Percentiles rank a stretch among this genome's conserved stretches.
These are phyloP conservation scores for Ascoidea rubescens DNA, from an alignment of 805 yeast genomes.

Conservation along the genomic window DNA sequence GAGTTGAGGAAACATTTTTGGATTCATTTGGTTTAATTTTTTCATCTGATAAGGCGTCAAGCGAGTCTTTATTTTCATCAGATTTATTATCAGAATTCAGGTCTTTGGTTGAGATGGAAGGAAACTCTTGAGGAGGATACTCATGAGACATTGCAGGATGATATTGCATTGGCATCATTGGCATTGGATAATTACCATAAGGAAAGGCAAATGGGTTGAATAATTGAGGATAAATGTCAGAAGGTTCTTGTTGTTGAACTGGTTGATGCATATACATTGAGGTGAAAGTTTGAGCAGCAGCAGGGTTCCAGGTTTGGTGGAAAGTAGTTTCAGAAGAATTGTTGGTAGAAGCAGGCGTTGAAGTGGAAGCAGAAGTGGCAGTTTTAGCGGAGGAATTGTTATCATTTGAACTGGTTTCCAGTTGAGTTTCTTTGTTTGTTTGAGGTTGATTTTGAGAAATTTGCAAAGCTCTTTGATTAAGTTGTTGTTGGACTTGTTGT, in stretches of 20 bases:
- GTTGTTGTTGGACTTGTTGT: not conserved
- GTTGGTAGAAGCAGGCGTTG: not conserved
- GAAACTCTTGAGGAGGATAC: not conserved
- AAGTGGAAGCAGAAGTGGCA: not conserved
- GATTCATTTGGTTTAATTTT: conserved; percentile 7
- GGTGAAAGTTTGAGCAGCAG: conserved; percentile 44
- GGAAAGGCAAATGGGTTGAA: conserved; percentile 21
- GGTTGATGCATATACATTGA: conserved; percentile 22
- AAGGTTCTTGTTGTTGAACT: conserved; percentile 11
- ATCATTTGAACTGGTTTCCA: not conserved
- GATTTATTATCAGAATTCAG: not conserved
- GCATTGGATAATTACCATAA: conserved; percentile 20
- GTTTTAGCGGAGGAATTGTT: not conserved
- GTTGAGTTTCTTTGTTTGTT: conserved; percentile 2
- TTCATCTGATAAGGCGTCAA: conserved; percentile 1
- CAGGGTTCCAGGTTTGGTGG: conserved; percentile 50
- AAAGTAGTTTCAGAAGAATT: not conserved
- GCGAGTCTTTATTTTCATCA: not conserved
- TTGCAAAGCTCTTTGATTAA: not conserved
- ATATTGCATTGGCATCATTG: conserved; percentile 19
- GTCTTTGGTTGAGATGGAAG: too few species aligned
- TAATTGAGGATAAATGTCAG: conserved; percentile 17
- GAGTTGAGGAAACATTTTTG: not conserved
- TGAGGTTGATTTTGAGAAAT: not conserved
- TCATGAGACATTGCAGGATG: conserved; percentile 7